phyloP scores from a whole-genome alignment of 345 rosid genomes.

The Linum trigynum region DNA sequence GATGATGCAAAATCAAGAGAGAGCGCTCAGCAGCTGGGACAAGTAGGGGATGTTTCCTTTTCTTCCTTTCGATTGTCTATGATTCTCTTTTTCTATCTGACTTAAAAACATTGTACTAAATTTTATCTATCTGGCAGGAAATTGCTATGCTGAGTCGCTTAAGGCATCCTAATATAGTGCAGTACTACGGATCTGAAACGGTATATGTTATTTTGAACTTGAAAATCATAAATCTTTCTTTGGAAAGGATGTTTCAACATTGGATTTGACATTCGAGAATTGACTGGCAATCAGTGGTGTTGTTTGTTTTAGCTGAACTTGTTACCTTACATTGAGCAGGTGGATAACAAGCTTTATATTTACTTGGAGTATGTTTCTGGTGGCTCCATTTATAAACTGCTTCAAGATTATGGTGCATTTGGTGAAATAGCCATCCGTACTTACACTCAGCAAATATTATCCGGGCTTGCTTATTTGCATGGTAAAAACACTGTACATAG shows the following conservation, averaged over 20 bases:
- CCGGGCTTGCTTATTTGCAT: slow-evolving; percentile 65
- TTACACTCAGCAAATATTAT: slow-evolving; percentile 67
- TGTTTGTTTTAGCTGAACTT: neutral
- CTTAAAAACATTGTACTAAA: slow-evolving; percentile 2
- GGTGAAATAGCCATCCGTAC: slow-evolving; percentile 58
- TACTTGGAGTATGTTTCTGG: slow-evolving; percentile 76
- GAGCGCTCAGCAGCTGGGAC: slow-evolving; percentile 61
- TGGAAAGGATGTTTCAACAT: too few species aligned
- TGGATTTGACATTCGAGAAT: neutral
- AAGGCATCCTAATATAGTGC: slow-evolving; percentile 64
- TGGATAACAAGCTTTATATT: slow-evolving; percentile 54
- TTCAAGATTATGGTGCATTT: slow-evolving; percentile 65
- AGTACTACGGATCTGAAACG: slow-evolving; percentile 52
- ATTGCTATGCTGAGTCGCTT: slow-evolving; percentile 54
- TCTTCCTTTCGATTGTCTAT: neutral
- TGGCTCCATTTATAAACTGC: slow-evolving; percentile 72
- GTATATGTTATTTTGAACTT: neutral
- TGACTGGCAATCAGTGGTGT: neutral
- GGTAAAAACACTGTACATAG: slow-evolving; percentile 62
- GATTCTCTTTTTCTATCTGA: neutral
- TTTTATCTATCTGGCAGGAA: slow-evolving; percentile 40
- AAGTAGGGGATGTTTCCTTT: slow-evolving; percentile 28
- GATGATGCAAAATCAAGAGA: slow-evolving; percentile 81
- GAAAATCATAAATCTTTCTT: neutral
- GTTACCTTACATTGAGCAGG: slow-evolving; percentile 25